These are phyloP conservation scores for Ophiostoma sp. DNA, from an alignment of 2,329 filamentous ascomycete genomes.

Conservation along the genomic window DNA sequence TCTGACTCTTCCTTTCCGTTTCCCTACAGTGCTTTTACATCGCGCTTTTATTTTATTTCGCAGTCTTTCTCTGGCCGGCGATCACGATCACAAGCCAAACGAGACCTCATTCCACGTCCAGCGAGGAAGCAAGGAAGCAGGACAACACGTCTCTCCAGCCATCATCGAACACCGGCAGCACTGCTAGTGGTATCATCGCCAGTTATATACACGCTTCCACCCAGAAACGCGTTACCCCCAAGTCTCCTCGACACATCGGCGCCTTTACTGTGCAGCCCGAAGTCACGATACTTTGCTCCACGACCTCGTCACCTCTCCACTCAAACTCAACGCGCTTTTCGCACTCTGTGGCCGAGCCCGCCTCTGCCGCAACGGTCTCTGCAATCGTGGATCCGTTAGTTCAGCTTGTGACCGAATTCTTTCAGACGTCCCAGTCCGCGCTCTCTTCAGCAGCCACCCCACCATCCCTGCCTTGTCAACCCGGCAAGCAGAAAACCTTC, in stretches of 20 bases:
- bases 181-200: too few relatives aligned
- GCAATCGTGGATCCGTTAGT: constrained; percentile 56
- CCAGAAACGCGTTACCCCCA: background rate
- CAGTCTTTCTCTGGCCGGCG: background rate
- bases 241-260: constrained; percentile 5
- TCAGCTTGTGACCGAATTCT: constrained; percentile 33
- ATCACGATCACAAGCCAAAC: constrained; percentile 22
- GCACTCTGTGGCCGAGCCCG: constrained; percentile 52
- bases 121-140: background rate
- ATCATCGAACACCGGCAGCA: too few relatives aligned
- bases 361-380: constrained; percentile 49
- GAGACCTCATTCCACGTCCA: background rate
- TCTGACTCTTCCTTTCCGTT: background rate
- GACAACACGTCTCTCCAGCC: background rate
- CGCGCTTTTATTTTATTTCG: background rate
- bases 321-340: constrained; percentile 28
- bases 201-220: background rate
- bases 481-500: constrained; percentile 15
- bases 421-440: constrained; percentile 28
- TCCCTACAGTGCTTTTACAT: background rate
- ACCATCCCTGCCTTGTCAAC: constrained; percentile 10
- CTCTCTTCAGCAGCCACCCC: constrained; percentile 17
- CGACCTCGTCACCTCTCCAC: constrained; percentile 18
- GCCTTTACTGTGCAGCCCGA: background rate
- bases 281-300: constrained; percentile 18